phyloP scores from a whole-genome alignment of 2,329 filamentous ascomycete species.

The Phaeosphaeria sp. region DNA sequence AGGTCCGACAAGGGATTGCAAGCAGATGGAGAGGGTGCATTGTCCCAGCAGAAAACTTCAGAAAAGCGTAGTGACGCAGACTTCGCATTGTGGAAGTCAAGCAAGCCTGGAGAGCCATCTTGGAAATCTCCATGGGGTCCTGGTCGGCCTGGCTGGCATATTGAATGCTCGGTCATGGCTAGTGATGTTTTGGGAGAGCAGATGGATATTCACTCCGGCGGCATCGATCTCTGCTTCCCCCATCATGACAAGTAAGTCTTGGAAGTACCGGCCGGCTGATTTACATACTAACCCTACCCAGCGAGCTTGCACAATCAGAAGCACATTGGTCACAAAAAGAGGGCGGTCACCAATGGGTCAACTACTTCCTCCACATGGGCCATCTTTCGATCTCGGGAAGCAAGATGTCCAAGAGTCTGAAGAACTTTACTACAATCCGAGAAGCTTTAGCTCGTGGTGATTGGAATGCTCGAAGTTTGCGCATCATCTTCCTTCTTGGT shows the following conservation, averaged over 20 bases:
- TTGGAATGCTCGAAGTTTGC: slow-evolving; percentile 80
- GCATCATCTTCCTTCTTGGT: slow-evolving; percentile 86
- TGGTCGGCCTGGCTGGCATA: slow-evolving; percentile 93
- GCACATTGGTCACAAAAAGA: slow-evolving; percentile 70
- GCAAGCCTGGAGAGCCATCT: slow-evolving; percentile 87
- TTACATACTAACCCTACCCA: slow-evolving; percentile 7
- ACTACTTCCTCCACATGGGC: slow-evolving; percentile 96
- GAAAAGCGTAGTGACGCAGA: slow-evolving; percentile 80
- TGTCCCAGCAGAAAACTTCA: slow-evolving; percentile 62
- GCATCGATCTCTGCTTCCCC: slow-evolving; percentile 90
- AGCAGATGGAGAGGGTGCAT: slow-evolving; percentile 87
- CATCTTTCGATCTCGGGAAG: slow-evolving; percentile 87
- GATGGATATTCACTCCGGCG: slow-evolving; percentile 93
- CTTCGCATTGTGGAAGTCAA: slow-evolving; percentile 93
- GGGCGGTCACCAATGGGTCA: slow-evolving; percentile 75
- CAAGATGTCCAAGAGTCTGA: slow-evolving; percentile 95
- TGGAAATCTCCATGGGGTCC: slow-evolving; percentile 90
- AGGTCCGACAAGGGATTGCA: slow-evolving; percentile 81
- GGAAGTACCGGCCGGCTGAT: neutral
- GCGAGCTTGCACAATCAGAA: slow-evolving; percentile 84
- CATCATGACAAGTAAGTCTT: slow-evolving; percentile 65
- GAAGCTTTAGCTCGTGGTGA: slow-evolving; percentile 73
- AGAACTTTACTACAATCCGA: slow-evolving; percentile 94
- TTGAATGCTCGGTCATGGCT: slow-evolving; percentile 96
- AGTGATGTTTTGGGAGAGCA: slow-evolving; percentile 82